Conservation (phyloP, 768 basidiomycete species). For the Cubamyces lactineus region DNA sequence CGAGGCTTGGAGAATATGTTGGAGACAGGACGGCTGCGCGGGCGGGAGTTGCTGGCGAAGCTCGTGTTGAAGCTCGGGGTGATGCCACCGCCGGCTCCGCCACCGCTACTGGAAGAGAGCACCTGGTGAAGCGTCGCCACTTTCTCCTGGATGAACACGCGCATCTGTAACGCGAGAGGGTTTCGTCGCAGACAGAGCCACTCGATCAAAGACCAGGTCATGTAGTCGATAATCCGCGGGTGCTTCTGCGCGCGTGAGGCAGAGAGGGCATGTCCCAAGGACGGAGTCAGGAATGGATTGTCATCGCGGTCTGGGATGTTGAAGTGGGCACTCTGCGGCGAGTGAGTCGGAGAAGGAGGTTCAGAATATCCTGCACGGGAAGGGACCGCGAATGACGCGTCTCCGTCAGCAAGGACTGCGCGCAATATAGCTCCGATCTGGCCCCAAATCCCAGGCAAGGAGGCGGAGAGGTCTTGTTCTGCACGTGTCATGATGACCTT, state of each 20-base stretch:
- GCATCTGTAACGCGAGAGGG: conserved; percentile 68
- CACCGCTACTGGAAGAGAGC: conserved; percentile 36
- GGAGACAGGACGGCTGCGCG: conserved; percentile 48
- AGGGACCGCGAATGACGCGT: conserved; percentile 60
- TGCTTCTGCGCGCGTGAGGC: conserved; percentile 30
- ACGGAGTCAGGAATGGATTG: conserved; percentile 27
- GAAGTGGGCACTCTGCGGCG: conserved; percentile 41
- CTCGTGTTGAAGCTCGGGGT: conserved; percentile 13
- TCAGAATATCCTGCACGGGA: conserved; percentile 45
- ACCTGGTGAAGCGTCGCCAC: conserved; percentile 56
- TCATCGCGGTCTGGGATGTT: conserved; percentile 20
- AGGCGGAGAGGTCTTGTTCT: conserved; percentile 56
- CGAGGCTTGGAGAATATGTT: conserved; percentile 63
- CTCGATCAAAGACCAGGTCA: conserved; percentile 73
- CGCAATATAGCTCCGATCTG: conserved; percentile 59
- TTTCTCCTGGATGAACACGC: conserved; percentile 67
- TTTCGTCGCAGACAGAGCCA: conserved; percentile 63
- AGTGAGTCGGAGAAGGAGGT: conserved; percentile 53
- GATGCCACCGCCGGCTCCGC: conserved; percentile 26
- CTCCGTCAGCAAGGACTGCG: conserved; percentile 57
- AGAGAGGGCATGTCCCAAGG: conserved; percentile 33
- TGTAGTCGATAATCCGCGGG: conserved; percentile 70
- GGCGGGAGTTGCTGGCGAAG: conserved; percentile 22
- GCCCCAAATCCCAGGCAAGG: conserved; percentile 63
- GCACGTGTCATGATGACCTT: conserved; percentile 70